Evolutionary conservation across 2,329 filamentous ascomycete species (phyloP).

Genomic region (Xylariomycetidae sp.): DNA sequence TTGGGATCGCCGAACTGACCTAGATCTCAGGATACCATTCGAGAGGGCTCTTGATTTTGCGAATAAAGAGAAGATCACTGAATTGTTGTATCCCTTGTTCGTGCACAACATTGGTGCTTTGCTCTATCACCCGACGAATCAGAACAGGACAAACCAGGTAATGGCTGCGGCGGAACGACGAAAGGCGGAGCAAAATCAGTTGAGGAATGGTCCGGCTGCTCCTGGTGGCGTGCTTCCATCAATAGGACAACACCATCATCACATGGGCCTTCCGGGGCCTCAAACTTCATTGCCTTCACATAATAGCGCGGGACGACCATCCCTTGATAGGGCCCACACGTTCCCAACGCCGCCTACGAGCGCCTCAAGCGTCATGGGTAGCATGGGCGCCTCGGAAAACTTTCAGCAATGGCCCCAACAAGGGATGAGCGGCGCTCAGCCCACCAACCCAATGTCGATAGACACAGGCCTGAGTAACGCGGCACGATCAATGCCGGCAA

Average conservation of each 20-base stretch:
- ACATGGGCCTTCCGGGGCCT: constrained; percentile 54
- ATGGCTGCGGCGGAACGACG: constrained; percentile 80
- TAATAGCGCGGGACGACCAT: constrained; percentile 67
- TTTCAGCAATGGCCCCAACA: constrained; percentile 75
- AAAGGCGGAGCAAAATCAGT: constrained; percentile 64
- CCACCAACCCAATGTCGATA: constrained; percentile 70
- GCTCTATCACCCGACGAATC: constrained; percentile 89
- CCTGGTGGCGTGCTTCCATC: constrained; percentile 52
- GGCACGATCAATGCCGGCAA: constrained; percentile 76
- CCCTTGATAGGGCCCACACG: constrained; percentile 79
- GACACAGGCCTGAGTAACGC: constrained; percentile 74
- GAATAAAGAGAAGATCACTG: constrained; percentile 99
- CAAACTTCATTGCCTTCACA: constrained; percentile 59
- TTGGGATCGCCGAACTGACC: too few species aligned
- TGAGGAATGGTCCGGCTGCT: constrained; percentile 55
- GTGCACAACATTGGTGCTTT: constrained; percentile 95
- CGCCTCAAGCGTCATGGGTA: constrained; percentile 75
- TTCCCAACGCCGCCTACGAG: constrained; percentile 93
- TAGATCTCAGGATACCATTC: constrained; percentile 97
- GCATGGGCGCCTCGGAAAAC: constrained; percentile 69
- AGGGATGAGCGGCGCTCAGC: constrained; percentile 58
- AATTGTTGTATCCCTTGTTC: constrained; percentile 90
- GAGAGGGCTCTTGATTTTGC: constrained; percentile 97
- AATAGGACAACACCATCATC: constrained; percentile 62
- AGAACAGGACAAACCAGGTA: constrained; percentile 74